Evolutionary conservation across 305 asterid genomes (phyloP).

Genomic region (Plantago coronopus): DNA sequence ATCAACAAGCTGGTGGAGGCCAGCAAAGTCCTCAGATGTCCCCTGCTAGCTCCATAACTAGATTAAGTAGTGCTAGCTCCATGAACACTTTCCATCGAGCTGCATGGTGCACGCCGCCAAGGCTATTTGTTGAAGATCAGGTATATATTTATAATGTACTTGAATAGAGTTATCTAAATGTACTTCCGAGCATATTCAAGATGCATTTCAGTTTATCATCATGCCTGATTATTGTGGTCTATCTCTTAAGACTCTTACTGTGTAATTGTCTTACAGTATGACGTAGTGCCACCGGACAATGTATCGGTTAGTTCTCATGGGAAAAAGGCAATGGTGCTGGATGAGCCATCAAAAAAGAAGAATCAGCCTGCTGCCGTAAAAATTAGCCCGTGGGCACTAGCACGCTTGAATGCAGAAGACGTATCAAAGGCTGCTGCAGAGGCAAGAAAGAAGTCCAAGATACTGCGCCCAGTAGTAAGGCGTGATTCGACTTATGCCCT

Average conservation of each 20-base stretch:
- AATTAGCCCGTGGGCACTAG: constrained; percentile 95
- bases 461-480: constrained; percentile 63
- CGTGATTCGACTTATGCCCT: constrained; percentile 37
- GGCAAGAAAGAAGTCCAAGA: constrained; percentile 86
- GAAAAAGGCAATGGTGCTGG: constrained; percentile 42
- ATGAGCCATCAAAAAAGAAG: constrained; percentile 74
- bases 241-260: neutral
- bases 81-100: constrained; percentile 82
- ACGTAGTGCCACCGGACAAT: constrained; percentile 85
- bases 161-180: too few relatives aligned
- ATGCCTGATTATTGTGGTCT: neutral
- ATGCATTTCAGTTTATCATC: neutral
- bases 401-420: constrained; percentile 81
- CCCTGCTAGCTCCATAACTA: constrained; percentile 79
- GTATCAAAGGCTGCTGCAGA: constrained; percentile 96
- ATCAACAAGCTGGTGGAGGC: constrained; percentile 64
- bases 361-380: constrained; percentile 64
- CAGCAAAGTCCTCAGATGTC: constrained; percentile 99
- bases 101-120: constrained; percentile 99
- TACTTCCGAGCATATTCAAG: neutral
- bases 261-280: constrained; percentile 52
- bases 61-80: constrained; percentile 93
- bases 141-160: too few relatives aligned
- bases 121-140: constrained; percentile 96
- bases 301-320: constrained; percentile 82